A percentile compares a stretch with the other conserved stretches of the same genome.
phyloP scores from a whole-genome alignment of 495 filamentous ascomycete species.

The Clavariopsis aquatica region DNA sequence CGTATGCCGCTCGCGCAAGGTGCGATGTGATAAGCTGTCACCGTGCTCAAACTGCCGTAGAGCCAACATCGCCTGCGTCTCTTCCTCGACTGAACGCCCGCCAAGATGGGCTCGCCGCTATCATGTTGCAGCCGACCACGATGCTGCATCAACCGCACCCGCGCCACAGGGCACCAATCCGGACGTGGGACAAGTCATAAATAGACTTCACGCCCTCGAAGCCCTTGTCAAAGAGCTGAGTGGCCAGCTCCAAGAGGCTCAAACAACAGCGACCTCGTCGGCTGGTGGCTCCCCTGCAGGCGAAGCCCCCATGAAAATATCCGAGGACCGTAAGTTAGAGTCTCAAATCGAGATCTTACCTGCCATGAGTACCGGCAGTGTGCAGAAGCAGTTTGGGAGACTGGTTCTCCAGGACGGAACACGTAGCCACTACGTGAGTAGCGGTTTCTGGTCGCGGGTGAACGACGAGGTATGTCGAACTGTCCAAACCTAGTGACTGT shows the following conservation, averaged over 20 bases:
- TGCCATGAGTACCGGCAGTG: conserved; percentile 13
- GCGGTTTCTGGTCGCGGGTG: conserved; percentile 56
- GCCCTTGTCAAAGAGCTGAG: conserved; percentile 58
- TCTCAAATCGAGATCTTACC: conserved; percentile 16
- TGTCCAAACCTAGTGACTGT: background rate
- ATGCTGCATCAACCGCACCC: conserved; percentile 27
- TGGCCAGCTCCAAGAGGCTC: conserved; percentile 52
- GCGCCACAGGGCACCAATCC: conserved; percentile 9
- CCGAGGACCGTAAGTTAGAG: conserved; percentile 32
- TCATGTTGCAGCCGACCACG: conserved; percentile 39
- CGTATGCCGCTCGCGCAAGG: conserved; percentile 61
- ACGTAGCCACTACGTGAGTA: conserved; percentile 54
- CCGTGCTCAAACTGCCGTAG: conserved; percentile 68
- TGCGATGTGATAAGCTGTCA: conserved; percentile 67
- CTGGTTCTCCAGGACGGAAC: conserved; percentile 49
- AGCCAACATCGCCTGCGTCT: conserved; percentile 59
- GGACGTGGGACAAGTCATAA: conserved; percentile 49
- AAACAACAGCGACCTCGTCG: conserved; percentile 37
- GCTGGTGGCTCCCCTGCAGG: conserved; percentile 10
- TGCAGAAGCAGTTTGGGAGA: conserved; percentile 48
- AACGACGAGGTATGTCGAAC: conserved; percentile 52
- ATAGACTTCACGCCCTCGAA: conserved; percentile 56
- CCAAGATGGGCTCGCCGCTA: conserved; percentile 58
- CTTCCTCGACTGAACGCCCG: conserved; percentile 51
- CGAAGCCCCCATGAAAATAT: conserved; percentile 25